Evolutionary conservation across 2,329 filamentous ascomycete genomes (phyloP).

Genomic region (Ophiostoma piceae): DNA sequence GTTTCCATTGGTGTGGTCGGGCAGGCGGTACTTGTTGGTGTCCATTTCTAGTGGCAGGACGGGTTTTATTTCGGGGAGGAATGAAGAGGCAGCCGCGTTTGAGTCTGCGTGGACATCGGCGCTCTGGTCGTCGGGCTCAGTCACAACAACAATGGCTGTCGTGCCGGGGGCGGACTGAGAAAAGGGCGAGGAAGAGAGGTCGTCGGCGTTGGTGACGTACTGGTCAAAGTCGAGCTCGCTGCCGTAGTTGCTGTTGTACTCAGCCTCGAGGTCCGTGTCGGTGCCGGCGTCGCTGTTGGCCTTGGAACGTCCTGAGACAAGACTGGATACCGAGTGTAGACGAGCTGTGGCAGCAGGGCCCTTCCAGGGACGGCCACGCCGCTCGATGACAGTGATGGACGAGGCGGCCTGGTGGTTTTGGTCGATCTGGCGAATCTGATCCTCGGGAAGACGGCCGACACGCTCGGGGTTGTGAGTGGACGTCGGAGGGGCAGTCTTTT

Average conservation of each 20-base stretch:
- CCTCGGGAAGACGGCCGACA: slow-evolving; percentile 64
- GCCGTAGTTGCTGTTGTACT: slow-evolving; percentile 25
- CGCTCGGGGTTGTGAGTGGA: slow-evolving; percentile 38
- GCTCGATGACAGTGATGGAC: slow-evolving; percentile 48
- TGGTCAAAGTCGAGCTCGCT: slow-evolving; percentile 13
- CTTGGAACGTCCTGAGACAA: slow-evolving; percentile 26
- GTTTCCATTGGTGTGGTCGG: slow-evolving; percentile 64
- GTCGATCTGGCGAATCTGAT: slow-evolving; percentile 65
- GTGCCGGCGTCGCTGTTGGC: slow-evolving; percentile 20
- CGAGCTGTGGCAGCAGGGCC: slow-evolving; percentile 47
- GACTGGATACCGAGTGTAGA: slow-evolving; percentile 28
- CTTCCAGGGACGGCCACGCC: slow-evolving; percentile 68
- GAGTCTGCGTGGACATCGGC: not conserved
- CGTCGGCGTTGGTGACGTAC: slow-evolving; percentile 8
- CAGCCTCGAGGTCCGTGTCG: slow-evolving; percentile 28
- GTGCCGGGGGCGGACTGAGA: not conserved
- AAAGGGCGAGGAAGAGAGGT: not conserved
- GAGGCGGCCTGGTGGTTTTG: slow-evolving; percentile 57
- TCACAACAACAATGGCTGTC: slow-evolving; percentile 21
- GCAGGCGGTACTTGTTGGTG: slow-evolving; percentile 67
- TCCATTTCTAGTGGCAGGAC: slow-evolving; percentile 57
- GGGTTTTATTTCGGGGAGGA: slow-evolving; percentile 50
- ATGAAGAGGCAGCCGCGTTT: slow-evolving; percentile 20
- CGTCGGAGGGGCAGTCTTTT: slow-evolving; percentile 35
- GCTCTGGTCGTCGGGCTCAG: slow-evolving; percentile 18